Evolutionary conservation across 305 asterid species (phyloP).

Genomic region (Solanum hybrid): DNA sequence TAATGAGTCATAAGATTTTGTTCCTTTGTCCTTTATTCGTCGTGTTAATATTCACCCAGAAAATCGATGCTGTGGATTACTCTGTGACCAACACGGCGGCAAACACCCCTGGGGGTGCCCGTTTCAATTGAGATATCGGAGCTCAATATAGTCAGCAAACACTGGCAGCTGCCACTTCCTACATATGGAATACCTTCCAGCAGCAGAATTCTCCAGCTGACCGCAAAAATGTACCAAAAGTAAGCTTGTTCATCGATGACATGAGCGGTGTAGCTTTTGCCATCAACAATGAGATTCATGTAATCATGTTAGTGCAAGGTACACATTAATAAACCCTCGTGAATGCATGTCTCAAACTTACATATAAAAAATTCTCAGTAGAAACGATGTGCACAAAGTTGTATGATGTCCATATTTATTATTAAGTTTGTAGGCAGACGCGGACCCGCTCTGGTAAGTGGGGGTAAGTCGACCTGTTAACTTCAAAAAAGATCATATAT

Average conservation of each 20-base stretch:
- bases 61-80: slow-evolving; percentile 7
- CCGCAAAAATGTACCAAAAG: neutral
- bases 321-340: neutral
- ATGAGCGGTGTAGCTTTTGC: neutral
- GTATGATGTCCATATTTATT: neutral
- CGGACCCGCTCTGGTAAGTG: no score
- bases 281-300: neutral
- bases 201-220: slow-evolving; percentile 1
- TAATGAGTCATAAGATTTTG: neutral
- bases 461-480: no score
- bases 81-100: slow-evolving; percentile 8
- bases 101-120: slow-evolving; percentile 11
- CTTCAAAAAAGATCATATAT: no score
- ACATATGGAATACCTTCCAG: slow-evolving; percentile 19
- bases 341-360: neutral
- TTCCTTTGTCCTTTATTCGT: neutral
- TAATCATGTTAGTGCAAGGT: neutral
- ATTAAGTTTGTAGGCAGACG: no score
- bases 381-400: neutral
- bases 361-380: neutral
- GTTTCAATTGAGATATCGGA: slow-evolving; percentile 21
- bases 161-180: slow-evolving; percentile 1
- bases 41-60: neutral
- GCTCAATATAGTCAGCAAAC: neutral
- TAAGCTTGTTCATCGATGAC: slow-evolving; percentile 12